A percentile compares a stretch with the other conserved stretches of the same genome.
phyloP scores from a whole-genome alignment of 108 stramenopile species.

The Cyclotella kingstonii region DNA sequence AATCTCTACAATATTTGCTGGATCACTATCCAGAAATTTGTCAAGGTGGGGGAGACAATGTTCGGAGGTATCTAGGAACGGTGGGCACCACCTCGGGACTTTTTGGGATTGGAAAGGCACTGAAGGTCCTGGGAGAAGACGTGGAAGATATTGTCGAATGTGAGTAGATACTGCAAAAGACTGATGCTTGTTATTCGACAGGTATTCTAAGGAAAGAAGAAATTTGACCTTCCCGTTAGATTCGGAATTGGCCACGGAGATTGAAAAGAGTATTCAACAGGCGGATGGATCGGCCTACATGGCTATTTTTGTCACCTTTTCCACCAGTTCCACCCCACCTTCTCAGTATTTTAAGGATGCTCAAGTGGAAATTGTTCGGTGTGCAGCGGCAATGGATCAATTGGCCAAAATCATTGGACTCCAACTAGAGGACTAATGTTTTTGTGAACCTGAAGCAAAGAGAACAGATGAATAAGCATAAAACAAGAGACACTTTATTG shows the following conservation, averaged over 20 bases:
- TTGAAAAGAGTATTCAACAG: slow-evolving; percentile 35
- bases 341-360: slow-evolving; percentile 55
- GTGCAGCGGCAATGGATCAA: slow-evolving; percentile 38
- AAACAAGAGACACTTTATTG: neutral
- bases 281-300: slow-evolving; percentile 53
- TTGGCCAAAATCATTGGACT: slow-evolving; percentile 34
- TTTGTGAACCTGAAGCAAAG: neutral
- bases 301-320: slow-evolving; percentile 47
- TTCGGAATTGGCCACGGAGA: slow-evolving; percentile 40
- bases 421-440: neutral
- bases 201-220: neutral
- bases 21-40: slow-evolving; percentile 53
- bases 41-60: slow-evolving; percentile 64
- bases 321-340: slow-evolving; percentile 37
- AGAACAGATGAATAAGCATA: neutral
- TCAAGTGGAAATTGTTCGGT: slow-evolving; percentile 44
- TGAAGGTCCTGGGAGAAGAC: slow-evolving; percentile 46
- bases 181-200: neutral
- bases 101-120: slow-evolving; percentile 49
- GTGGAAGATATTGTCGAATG: slow-evolving; percentile 61
- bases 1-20: slow-evolving; percentile 38
- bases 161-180: slow-evolving; percentile 7
- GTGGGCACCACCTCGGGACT: slow-evolving; percentile 48
- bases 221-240: slow-evolving; percentile 4
- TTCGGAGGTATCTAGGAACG: slow-evolving; percentile 64